Evolutionary conservation across 441 rosid species (phyloP).

Genomic region (Biscutella laevigata): DNA sequence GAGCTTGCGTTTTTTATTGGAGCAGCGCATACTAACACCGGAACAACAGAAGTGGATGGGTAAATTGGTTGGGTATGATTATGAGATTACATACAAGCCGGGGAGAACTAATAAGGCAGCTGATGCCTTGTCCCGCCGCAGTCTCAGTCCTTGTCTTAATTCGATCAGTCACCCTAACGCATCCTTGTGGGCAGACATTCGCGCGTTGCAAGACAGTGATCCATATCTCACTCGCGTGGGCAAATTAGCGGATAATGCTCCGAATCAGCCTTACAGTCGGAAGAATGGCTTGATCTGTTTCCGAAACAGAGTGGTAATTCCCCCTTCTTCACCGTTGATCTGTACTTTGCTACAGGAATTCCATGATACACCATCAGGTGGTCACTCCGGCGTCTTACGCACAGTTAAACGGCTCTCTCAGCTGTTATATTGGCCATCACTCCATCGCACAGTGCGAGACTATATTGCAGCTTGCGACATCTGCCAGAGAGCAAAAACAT

Average conservation of each 20-base stretch:
- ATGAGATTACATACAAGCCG: neutral
- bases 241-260: rapidly evolving
- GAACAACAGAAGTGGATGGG: neutral
- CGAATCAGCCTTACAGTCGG: neutral
- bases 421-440: neutral
- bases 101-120: rapidly evolving
- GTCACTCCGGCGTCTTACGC: neutral
- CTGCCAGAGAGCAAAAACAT: neutral
- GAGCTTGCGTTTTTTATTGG: neutral
- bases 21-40: neutral
- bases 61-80: neutral
- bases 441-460: rapidly evolving
- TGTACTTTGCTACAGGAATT: neutral
- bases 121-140: neutral
- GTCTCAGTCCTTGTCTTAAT: neutral
- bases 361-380: neutral
- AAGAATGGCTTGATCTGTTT: neutral
- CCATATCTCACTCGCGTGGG: neutral
- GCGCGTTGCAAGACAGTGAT: rapidly evolving
- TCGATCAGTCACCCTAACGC: neutral
- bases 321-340: rapidly evolving
- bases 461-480: neutral
- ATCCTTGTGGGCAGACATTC: rapidly evolving
- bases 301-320: neutral
- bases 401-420: neutral